These are phyloP conservation scores for Metschnikowia amazonensis DNA, from an alignment of 805 yeast genomes.

Conservation along the genomic window DNA sequence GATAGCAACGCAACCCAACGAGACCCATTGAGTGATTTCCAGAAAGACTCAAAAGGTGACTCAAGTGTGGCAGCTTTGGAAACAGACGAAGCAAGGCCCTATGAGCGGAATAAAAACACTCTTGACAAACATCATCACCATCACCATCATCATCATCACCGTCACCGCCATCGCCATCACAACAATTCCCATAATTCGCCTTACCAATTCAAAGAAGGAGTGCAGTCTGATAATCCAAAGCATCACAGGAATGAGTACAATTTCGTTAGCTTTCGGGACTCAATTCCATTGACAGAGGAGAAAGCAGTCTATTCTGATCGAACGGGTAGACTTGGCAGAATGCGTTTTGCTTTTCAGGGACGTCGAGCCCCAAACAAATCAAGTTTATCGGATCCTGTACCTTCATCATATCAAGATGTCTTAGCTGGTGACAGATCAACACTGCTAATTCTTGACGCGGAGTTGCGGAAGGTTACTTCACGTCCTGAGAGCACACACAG, in stretches of 20 bases:
- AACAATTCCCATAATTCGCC: conserved; percentile 7
- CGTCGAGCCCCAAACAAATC: conserved; percentile 9
- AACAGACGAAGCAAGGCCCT: not conserved
- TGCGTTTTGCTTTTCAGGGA: conserved; percentile 33
- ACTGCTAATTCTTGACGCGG: conserved; percentile 9
- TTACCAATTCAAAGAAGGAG: conserved; percentile 1
- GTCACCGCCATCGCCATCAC: conserved; percentile 5
- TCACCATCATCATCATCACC: conserved; percentile 8
- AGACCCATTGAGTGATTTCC: not conserved
- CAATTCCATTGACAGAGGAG: conserved; percentile 18
- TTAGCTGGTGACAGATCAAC: not conserved
- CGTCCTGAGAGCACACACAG: conserved; percentile 1
- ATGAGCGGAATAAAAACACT: not conserved
- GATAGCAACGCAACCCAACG: not conserved
- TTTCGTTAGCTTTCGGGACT: conserved; percentile 36
- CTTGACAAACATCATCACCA: conserved; percentile 10
- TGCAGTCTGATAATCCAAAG: not conserved
- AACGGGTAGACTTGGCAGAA: conserved; percentile 32
- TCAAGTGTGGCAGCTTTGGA: not conserved
- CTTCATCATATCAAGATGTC: not conserved
- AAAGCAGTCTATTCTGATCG: conserved; percentile 20
- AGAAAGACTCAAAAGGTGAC: not conserved
- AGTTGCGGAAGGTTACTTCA: conserved; percentile 8
- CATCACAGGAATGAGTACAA: conserved; percentile 17
- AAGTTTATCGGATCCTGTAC: not conserved